Base-by-base conservation (phyloP, 2,329 filamentous ascomycete species). In the Exophiala sideris region DNA sequence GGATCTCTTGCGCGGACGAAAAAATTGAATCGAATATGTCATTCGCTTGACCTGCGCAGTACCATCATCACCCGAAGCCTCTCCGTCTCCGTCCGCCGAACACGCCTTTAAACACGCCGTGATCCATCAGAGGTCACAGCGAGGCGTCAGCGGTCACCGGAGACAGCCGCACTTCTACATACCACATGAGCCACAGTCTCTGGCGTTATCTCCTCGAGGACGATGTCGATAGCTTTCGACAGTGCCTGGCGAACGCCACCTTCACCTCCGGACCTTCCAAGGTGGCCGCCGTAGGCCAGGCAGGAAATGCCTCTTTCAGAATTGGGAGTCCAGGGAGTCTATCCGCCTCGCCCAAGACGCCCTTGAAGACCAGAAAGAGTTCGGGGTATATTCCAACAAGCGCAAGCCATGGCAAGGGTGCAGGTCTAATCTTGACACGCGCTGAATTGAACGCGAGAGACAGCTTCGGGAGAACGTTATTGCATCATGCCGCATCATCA, bases 121-220 rank as follows among this genome's bases (percentile, higher is more conserved):
- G 86, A 80, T 86, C 86, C 86, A 53, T 63, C 29, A 62, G 87
- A 87, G 88, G 84, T 87, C 86, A 90, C 85, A 89, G 89, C 89
- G 87, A 95, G 90, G 89, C 86, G 87, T 81, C 70, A 76, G 79
- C 82, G 77, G 75, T 73, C 73, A 71, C 71, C 75, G 76, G 70
- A 61, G 50, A 68, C 60, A 57, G 58, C 54, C 47, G 52, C 54
- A 48, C 46, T 50, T 64, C 66, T 55, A 66, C 64, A 65, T 72
- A 70, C 76, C 84, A 84, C 84, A 94, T 97, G 92, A 97, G 89
- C 86, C 87, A 91, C 79, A 83, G 88, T 83, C 85, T 99, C 73
- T 96, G 92, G 92, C 91, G 91, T 82, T 89, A 84, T 72, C 97
- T 92, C 73, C 87, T 95, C 79, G 88, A 96, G 84, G 89, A 96